These are phyloP conservation scores for Sarcodon aspratus DNA, from an alignment of 768 basidiomycete species.

Conservation along the genomic window DNA sequence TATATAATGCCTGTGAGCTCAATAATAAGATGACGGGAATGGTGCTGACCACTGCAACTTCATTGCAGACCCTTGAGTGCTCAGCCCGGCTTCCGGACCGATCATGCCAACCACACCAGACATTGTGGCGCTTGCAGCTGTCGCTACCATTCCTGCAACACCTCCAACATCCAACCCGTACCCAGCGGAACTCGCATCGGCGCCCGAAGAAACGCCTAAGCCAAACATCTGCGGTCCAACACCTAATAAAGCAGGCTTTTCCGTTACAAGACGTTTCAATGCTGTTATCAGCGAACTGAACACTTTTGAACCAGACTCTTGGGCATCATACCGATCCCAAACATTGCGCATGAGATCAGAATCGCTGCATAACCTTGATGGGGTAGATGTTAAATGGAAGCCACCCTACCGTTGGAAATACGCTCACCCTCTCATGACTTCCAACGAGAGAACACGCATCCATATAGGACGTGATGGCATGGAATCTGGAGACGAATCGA, in stretches of 20 bases:
- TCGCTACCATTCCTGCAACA: slow-evolving; percentile 77
- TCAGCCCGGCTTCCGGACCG: slow-evolving; percentile 56
- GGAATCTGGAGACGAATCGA: slow-evolving; percentile 6
- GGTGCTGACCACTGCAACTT: slow-evolving; percentile 77
- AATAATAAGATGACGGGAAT: background rate
- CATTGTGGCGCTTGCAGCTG: slow-evolving; percentile 72
- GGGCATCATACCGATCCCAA: slow-evolving; percentile 70
- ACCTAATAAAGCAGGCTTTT: slow-evolving; percentile 80
- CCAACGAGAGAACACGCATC: slow-evolving; percentile 88
- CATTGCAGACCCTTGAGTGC: slow-evolving; percentile 66
- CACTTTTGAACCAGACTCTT: slow-evolving; percentile 49
- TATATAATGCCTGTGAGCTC: slow-evolving; percentile 16
- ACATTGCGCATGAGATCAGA: slow-evolving; percentile 66
- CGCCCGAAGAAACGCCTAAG: slow-evolving; percentile 43
- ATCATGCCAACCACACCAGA: slow-evolving; percentile 85
- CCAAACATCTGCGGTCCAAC: slow-evolving; percentile 74
- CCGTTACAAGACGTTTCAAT: slow-evolving; percentile 78
- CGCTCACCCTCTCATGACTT: slow-evolving; percentile 76
- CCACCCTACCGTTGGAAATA: background rate
- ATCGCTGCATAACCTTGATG: slow-evolving; percentile 42
- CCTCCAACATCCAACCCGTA: slow-evolving; percentile 54
- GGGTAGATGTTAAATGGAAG: background rate
- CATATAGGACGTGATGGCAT: slow-evolving; percentile 45
- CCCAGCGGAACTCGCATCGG: slow-evolving; percentile 22
- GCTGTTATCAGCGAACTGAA: slow-evolving; percentile 73